Conservation (phyloP, 805 yeast genomes). For the Isabelozyma gotoi region DNA sequence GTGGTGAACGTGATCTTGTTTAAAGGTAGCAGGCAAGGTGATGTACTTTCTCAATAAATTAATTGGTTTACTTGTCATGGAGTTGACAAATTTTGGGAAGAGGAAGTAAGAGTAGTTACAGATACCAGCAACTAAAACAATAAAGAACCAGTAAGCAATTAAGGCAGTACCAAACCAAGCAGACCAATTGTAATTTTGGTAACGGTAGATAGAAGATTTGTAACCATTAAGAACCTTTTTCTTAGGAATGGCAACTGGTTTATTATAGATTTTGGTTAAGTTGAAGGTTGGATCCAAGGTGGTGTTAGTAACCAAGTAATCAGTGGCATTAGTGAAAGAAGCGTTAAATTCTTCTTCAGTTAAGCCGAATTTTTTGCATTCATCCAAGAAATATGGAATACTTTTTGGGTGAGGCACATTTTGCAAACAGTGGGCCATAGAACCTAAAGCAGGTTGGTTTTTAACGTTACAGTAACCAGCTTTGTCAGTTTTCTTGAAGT, state of each 20-base stretch:
- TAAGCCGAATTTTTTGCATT: conserved; percentile 22
- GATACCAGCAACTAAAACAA: conserved; percentile 31
- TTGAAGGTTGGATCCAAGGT: conserved; percentile 26
- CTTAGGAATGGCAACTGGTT: conserved; percentile 35
- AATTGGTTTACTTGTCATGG: conserved; percentile 23
- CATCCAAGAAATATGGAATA: conserved; percentile 19
- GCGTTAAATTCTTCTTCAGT: conserved; percentile 31
- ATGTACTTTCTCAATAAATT: conserved; percentile 25
- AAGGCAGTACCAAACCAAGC: conserved; percentile 31
- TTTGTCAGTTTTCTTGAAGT: conserved; percentile 22
- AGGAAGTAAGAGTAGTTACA: conserved; percentile 22
- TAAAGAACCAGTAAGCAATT: conserved; percentile 29
- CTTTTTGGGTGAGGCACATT: conserved; percentile 21
- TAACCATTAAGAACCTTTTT: conserved; percentile 24
- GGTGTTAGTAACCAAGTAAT: conserved; percentile 30
- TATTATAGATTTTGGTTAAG: conserved; percentile 22
- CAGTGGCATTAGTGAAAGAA: conserved; percentile 42
- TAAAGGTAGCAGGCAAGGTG: conserved; percentile 25
- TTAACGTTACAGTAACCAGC: conserved; percentile 32
- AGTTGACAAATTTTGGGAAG: conserved; percentile 23
- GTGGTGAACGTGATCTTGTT: conserved; percentile 14
- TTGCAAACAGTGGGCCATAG: conserved; percentile 35
- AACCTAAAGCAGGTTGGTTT: conserved; percentile 39
- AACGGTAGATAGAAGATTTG: conserved; percentile 27
- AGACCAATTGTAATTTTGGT: conserved; percentile 37